Conservation (phyloP, 306 rosid genomes). For the Elaeagnus macrophylla region DNA sequence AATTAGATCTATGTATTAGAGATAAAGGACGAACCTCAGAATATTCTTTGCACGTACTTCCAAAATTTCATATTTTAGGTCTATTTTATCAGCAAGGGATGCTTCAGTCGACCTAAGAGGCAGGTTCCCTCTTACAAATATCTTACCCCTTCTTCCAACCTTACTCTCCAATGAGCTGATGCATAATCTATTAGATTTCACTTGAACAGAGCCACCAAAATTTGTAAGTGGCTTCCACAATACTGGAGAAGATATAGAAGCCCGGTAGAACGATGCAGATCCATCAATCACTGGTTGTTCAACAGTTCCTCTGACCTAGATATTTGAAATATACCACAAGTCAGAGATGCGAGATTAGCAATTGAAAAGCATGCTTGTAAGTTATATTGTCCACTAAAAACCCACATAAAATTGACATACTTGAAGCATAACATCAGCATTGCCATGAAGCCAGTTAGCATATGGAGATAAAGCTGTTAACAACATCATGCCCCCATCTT, state of each 20-base stretch:
- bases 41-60: constrained; percentile 73
- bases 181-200: constrained; percentile 83
- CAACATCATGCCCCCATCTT: constrained; percentile 97
- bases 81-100: constrained; percentile 64
- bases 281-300: constrained; percentile 88
- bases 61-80: constrained; percentile 77
- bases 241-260: constrained; percentile 80
- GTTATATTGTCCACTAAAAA: constrained; percentile 6
- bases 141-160: constrained; percentile 76
- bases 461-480: constrained; percentile 80
- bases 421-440: constrained; percentile 80
- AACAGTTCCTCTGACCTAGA: constrained; percentile 79
- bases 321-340: constrained; percentile 23
- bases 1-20: constrained; percentile 10
- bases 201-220: constrained; percentile 66
- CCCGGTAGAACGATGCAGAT: constrained; percentile 79
- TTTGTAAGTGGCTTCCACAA: constrained; percentile 72
- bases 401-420: constrained; percentile 32
- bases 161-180: constrained; percentile 79
- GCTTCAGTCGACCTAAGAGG: constrained; percentile 84
- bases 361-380: background rate
- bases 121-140: constrained; percentile 77
- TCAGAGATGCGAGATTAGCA: constrained; percentile 1
- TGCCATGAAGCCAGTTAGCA: constrained; percentile 93
- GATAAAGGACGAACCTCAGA: constrained; percentile 46